These are phyloP conservation scores for Pyropia yezoensis DNA, from an alignment of 23 red algal genomes.

Conservation along the genomic window DNA sequence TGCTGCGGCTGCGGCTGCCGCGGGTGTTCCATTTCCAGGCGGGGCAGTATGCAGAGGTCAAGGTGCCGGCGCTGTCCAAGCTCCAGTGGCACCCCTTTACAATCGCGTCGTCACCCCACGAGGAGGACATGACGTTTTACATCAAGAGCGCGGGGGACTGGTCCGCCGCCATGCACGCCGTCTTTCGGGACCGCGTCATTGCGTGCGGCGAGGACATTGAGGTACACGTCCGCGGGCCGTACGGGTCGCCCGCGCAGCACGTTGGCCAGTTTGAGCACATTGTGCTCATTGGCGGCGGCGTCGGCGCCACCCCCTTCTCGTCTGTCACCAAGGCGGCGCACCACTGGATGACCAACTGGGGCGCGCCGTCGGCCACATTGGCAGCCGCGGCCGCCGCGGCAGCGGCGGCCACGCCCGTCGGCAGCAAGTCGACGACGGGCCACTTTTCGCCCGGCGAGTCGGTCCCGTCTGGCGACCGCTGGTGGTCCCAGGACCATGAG, in stretches of 20 bases:
- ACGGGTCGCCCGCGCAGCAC: constrained; percentile 72
- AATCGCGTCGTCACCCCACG: constrained; percentile 59
- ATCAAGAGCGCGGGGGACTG: constrained; percentile 81
- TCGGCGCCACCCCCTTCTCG: constrained; percentile 75
- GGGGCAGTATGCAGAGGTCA: constrained; percentile 78
- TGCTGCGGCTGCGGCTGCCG: constrained; percentile 54
- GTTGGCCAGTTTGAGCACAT: constrained; percentile 72
- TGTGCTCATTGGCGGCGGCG: constrained; percentile 64
- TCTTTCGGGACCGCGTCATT: constrained; percentile 38
- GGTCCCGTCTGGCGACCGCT: too few species aligned
- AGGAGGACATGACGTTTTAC: constrained; percentile 60
- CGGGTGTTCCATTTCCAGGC: constrained; percentile 65
- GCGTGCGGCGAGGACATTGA: constrained; percentile 32
- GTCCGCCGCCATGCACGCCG: constrained; percentile 49
- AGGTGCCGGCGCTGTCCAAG: constrained; percentile 44
- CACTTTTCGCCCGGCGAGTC: too few species aligned
- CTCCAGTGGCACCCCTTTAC: constrained; percentile 81
- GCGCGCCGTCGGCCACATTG: too few species aligned
- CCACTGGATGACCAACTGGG: constrained; percentile 61
- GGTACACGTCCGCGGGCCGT: constrained; percentile 67
- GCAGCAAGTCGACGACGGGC: too few species aligned
- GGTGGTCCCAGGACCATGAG: too few species aligned
- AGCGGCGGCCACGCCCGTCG: too few species aligned
- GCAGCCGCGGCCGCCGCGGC: too few species aligned
- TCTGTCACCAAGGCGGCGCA: constrained; percentile 45